A percentile compares a stretch with the other conserved stretches of the same genome.
These are phyloP conservation scores for Gossypium anomalum DNA, from an alignment of 345 rosid genomes.

Conservation along the genomic window DNA sequence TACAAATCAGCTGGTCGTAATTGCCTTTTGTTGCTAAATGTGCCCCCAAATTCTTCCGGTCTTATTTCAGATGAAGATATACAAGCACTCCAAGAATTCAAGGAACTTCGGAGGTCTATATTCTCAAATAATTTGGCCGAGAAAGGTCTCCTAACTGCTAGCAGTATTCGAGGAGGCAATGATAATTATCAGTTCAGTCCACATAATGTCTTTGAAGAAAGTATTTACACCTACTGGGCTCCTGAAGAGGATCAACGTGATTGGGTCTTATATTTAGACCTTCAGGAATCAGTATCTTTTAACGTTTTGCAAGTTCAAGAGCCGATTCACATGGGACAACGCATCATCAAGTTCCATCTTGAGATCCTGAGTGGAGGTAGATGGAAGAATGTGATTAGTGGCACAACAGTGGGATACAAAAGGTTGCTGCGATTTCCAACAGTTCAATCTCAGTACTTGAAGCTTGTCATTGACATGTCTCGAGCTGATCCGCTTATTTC, in stretches of 20 bases:
- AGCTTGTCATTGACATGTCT: conserved; percentile 55
- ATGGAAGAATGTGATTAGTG: conserved; percentile 55
- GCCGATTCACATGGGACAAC: conserved; percentile 91
- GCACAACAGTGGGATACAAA: conserved; percentile 75
- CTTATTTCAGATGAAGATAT: conserved; percentile 69
- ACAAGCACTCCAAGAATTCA: conserved; percentile 62
- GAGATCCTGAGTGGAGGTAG: conserved; percentile 32
- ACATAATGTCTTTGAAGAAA: conserved; percentile 54
- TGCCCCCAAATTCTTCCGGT: conserved; percentile 86
- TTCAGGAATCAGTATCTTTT: conserved; percentile 50
- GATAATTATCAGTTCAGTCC: conserved; percentile 29
- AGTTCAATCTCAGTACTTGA: conserved; percentile 41
- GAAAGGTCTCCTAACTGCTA: conserved; percentile 38
- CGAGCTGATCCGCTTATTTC: conserved; percentile 81
- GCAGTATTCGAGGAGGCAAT: conserved; percentile 51
- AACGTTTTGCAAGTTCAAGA: conserved; percentile 71
- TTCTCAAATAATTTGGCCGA: conserved; percentile 59
- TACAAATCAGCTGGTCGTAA: conserved; percentile 80
- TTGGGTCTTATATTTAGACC: conserved; percentile 53
- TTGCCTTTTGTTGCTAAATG: conserved; percentile 66
- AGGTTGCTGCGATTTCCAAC: conserved; percentile 57
- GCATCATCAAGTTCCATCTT: conserved; percentile 53
- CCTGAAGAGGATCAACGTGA: conserved; percentile 47
- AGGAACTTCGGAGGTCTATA: conserved; percentile 44
- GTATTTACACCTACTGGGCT: conserved; percentile 72